Conservation (phyloP, 345 rosid genomes). For the Eutrema heterophyllum region DNA sequence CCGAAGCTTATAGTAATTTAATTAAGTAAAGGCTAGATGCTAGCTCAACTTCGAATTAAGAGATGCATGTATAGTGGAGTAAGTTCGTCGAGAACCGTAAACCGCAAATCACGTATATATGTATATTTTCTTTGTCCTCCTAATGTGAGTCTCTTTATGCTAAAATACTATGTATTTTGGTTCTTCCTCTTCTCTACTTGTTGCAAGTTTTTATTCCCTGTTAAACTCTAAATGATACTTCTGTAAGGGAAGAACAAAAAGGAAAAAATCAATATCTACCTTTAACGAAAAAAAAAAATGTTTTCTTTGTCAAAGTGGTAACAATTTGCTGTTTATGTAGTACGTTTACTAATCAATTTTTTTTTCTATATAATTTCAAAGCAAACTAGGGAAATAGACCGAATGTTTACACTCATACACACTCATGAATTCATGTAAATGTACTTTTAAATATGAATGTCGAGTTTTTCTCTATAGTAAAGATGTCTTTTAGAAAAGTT, state of each 20-base stretch:
- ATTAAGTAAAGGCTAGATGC: neutral
- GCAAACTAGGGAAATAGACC: neutral
- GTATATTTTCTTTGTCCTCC: neutral
- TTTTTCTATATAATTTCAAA: neutral
- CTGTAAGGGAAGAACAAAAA: no score
- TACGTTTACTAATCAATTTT: neutral
- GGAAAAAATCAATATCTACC: no score
- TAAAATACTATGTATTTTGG: no score
- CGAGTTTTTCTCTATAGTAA: neutral
- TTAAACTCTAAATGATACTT: no score
- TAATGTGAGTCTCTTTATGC: no score
- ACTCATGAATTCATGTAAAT: neutral
- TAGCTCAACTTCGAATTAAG: neutral
- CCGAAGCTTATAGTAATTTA: neutral
- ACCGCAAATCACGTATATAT: neutral
- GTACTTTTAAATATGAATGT: neutral
- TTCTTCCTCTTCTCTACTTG: no score
- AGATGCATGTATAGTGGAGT: conserved; percentile 10
- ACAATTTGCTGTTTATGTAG: neutral
- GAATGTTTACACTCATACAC: neutral
- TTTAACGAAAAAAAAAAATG: no score
- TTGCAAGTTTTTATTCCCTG: no score
- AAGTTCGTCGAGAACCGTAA: conserved; percentile 10
- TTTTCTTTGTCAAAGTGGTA: neutral
- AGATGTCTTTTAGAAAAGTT: neutral